A percentile compares a stretch with the other conserved stretches of the same genome.
Evolutionary conservation across 1,139 yeast genomes (phyloP).

Genomic region (Candida mesenterica): DNA sequence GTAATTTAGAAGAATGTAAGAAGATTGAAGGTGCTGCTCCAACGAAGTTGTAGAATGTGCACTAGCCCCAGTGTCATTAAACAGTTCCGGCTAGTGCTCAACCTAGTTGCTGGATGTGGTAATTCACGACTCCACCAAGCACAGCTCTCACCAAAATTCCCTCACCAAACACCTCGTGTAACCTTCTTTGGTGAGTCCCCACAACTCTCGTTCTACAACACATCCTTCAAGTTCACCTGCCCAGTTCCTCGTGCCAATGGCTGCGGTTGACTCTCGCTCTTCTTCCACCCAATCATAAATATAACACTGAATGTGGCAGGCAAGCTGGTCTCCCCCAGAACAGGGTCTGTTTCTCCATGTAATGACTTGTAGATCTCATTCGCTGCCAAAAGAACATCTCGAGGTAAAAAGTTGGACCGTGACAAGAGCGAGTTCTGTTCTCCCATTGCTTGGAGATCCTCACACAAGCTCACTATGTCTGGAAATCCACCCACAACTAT

Average conservation of each 20-base stretch:
- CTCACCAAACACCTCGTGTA: too few relatives aligned
- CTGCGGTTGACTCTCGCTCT: conserved; percentile 63
- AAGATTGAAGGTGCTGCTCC: too few relatives aligned
- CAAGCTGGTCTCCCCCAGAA: conserved; percentile 40
- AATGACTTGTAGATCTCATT: conserved; percentile 69
- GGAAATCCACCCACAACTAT: conserved; percentile 79
- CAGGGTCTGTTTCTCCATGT: conserved; percentile 61
- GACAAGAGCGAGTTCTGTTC: conserved; percentile 72
- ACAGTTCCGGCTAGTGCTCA: too few relatives aligned
- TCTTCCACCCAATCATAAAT: conserved; percentile 89
- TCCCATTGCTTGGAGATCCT: conserved; percentile 80
- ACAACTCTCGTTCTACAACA: conserved; percentile 28
- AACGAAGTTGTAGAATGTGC: too few relatives aligned
- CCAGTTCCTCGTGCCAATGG: conserved; percentile 76
- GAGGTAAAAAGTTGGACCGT: conserved; percentile 53
- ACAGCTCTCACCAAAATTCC: too few relatives aligned
- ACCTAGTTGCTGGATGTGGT: too few relatives aligned
- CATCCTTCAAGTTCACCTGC: conserved; percentile 64
- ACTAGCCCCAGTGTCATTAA: too few relatives aligned
- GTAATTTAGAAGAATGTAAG: too few relatives aligned
- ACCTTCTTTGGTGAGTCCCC: too few relatives aligned
- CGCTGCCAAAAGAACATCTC: conserved; percentile 71
- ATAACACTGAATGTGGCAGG: conserved; percentile 73
- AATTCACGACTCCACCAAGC: too few relatives aligned
- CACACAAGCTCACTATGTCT: conserved; percentile 61